These are phyloP conservation scores for Nicotiana sylvestris DNA, from an alignment of 257 asterid genomes.

Conservation along the genomic window DNA sequence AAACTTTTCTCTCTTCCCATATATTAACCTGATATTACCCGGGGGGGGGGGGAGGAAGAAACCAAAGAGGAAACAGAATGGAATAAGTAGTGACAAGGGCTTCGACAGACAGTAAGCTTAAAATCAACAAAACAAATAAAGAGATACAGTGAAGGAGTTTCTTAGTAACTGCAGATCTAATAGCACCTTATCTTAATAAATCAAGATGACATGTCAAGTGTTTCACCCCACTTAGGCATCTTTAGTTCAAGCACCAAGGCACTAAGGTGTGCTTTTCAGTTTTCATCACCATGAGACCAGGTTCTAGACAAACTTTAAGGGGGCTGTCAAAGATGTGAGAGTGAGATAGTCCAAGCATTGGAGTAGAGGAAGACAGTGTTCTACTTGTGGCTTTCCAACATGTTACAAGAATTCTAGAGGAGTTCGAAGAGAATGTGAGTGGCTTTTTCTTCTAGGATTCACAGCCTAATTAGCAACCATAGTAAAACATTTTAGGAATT, in stretches of 20 bases:
- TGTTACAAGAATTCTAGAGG: background rate
- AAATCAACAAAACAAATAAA: background rate
- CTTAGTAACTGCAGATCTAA: background rate
- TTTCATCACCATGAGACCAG: background rate
- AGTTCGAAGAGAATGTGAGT: background rate
- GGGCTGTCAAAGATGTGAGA: background rate
- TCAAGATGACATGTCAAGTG: background rate
- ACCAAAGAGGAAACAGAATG: background rate
- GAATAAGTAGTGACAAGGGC: background rate
- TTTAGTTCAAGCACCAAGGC: background rate
- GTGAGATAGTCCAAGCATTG: background rate
- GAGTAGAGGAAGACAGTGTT: background rate
- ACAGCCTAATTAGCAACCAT: background rate
- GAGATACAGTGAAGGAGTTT: background rate
- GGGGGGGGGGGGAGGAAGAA: background rate
- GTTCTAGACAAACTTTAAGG: background rate
- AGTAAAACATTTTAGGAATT: background rate
- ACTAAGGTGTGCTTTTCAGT: background rate
- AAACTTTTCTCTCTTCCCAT: slow-evolving; percentile 95
- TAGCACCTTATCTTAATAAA: background rate
- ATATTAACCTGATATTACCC: slow-evolving; percentile 59
- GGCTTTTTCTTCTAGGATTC: background rate
- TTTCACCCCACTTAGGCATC: background rate
- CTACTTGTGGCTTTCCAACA: background rate
- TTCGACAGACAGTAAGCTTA: background rate